Conservation (phyloP, 2,329 filamentous ascomycete species). For the Metarhizium guizhouense region DNA sequence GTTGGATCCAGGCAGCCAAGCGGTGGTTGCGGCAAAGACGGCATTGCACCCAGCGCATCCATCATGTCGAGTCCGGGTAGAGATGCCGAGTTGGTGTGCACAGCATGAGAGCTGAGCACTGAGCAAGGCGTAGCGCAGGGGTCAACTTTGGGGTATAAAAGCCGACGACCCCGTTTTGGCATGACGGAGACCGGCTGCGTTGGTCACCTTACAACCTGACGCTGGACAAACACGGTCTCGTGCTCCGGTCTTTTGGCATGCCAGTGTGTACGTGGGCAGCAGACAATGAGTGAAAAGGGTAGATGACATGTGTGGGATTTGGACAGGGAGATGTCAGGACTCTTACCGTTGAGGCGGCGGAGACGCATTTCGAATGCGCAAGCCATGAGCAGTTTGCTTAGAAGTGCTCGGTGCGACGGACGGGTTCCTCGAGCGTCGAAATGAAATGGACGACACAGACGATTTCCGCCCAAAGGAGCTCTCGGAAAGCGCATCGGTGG, state of each 20-base stretch:
- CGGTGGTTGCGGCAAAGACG: background rate
- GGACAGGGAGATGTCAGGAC: background rate
- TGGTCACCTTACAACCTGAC: background rate
- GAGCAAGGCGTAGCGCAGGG: background rate
- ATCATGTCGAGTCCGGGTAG: background rate
- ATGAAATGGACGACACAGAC: constrained; percentile 6
- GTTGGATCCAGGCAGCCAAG: too few species aligned
- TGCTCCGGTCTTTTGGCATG: background rate
- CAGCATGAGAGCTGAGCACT: background rate
- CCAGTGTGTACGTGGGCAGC: background rate
- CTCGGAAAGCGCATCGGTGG: constrained; percentile 3
- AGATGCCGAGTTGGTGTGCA: constrained; percentile 6
- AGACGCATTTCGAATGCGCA: constrained; percentile 3
- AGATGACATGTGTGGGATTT: background rate
- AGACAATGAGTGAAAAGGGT: background rate
- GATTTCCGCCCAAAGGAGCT: constrained; percentile 7
- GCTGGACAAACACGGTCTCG: background rate
- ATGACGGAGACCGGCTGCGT: background rate
- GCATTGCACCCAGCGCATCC: background rate
- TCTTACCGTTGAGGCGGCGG: constrained; percentile 7
- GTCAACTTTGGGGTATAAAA: background rate
- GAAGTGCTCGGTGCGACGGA: background rate
- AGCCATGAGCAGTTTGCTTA: background rate
- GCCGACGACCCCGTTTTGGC: background rate
- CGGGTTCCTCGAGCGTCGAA: constrained; percentile 2